Evolutionary conservation across 192 early-diverging fungal genomes (phyloP).

Genomic region (Coemansia javaensis): DNA sequence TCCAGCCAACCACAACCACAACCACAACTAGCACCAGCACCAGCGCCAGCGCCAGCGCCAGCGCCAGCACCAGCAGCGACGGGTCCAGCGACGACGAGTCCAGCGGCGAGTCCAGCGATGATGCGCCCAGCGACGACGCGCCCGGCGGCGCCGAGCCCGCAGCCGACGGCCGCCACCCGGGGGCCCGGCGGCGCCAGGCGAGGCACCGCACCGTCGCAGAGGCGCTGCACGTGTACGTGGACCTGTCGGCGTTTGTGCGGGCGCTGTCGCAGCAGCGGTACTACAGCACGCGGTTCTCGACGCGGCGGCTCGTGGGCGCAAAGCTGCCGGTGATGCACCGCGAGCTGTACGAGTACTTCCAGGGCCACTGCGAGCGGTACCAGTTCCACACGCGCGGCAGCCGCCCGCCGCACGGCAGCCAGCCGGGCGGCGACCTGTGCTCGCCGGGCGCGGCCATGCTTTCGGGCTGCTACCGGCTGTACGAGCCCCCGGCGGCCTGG

Average conservation of each 20-base stretch:
- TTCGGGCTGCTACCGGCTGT: constrained; percentile 48
- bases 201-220: constrained; percentile 25
- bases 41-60: too few species aligned
- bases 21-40: too few species aligned
- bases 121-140: too few species aligned
- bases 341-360: constrained; percentile 49
- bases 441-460: constrained; percentile 8
- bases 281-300: constrained; percentile 50
- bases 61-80: constrained; percentile 36
- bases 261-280: constrained; percentile 45
- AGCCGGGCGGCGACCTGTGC: too few species aligned
- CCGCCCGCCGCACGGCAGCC: constrained; percentile 7
- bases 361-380: constrained; percentile 36
- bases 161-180: not conserved
- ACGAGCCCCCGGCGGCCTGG: constrained; percentile 31
- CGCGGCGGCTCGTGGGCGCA: constrained; percentile 38
- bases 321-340: constrained; percentile 30
- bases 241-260: constrained; percentile 30
- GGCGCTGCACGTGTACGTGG: constrained; percentile 39
- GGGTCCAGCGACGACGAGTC: not conserved
- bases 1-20: too few species aligned
- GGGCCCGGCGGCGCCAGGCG: not conserved
- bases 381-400: constrained; percentile 38
- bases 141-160: not conserved
- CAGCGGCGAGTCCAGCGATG: not conserved